phyloP scores from a whole-genome alignment of 1,139 yeast genomes.

The Candida sp. region DNA sequence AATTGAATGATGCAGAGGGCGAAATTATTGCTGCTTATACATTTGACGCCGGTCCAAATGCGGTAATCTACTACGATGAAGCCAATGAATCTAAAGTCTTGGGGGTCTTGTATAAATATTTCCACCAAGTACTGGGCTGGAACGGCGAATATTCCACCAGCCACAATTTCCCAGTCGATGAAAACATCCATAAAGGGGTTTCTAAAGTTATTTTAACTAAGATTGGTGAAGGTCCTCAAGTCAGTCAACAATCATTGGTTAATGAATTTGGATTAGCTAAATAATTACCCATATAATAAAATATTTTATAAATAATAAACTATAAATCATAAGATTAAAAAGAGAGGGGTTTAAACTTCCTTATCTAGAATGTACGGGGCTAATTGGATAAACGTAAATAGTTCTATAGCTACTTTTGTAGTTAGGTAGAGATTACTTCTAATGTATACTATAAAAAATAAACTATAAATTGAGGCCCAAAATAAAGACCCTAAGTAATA shows the following conservation, averaged over 20 bases:
- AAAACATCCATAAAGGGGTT: slow-evolving; percentile 64
- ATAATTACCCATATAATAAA: background rate
- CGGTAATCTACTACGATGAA: slow-evolving; percentile 84
- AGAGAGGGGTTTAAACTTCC: too few species aligned
- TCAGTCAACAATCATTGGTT: slow-evolving; percentile 49
- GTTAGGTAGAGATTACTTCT: too few species aligned
- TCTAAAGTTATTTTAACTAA: slow-evolving; percentile 77
- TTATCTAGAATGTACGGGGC: too few species aligned
- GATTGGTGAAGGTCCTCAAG: slow-evolving; percentile 86
- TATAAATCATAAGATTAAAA: background rate
- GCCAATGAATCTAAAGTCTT: slow-evolving; percentile 68
- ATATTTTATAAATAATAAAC: background rate
- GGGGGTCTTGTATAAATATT: slow-evolving; percentile 53
- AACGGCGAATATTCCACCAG: slow-evolving; percentile 15
- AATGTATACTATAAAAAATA: too few species aligned
- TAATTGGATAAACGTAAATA: too few species aligned
- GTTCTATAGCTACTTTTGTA: too few species aligned
- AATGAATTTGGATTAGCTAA: slow-evolving; percentile 39
- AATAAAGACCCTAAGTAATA: too few species aligned
- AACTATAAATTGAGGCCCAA: too few species aligned
- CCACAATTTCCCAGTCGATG: slow-evolving; percentile 40
- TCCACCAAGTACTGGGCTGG: slow-evolving; percentile 72
- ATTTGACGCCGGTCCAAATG: slow-evolving; percentile 99
- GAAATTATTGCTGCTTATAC: slow-evolving; percentile 94
- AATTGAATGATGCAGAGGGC: slow-evolving; percentile 66